Evolutionary conservation across 1,284 basidiomycete species (phyloP).

Genomic region (Papiliotrema terrestris): DNA sequence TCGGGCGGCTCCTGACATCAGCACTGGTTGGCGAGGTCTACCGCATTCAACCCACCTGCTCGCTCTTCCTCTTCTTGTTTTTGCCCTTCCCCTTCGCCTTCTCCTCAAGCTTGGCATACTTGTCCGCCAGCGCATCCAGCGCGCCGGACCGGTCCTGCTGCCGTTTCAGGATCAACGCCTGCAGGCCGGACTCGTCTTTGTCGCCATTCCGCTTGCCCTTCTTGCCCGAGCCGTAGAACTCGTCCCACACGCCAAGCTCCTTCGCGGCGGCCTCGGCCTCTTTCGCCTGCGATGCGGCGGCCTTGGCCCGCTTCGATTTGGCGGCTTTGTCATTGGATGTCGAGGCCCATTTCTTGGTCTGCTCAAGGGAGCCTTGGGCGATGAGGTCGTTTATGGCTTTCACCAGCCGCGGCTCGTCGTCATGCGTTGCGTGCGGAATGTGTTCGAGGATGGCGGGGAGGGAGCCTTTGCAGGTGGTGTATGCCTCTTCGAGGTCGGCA

Average conservation of each 20-base stretch:
- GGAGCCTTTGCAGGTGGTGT: conserved; percentile 63
- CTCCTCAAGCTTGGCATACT: conserved; percentile 57
- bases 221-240: conserved; percentile 83
- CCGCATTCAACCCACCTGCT: conserved; percentile 18
- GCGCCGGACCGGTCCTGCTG: conserved; percentile 64
- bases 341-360: conserved; percentile 62
- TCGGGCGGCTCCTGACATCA: conserved; percentile 5
- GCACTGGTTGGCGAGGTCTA: not conserved
- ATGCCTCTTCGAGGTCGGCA: conserved; percentile 71
- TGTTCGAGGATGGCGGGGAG: conserved; percentile 73
- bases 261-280: conserved; percentile 83
- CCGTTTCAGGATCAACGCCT: conserved; percentile 76
- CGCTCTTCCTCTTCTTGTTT: conserved; percentile 14
- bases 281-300: conserved; percentile 69
- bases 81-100: conserved; percentile 31
- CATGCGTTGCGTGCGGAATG: conserved; percentile 75
- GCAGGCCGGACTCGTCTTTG: conserved; percentile 60
- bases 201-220: conserved; percentile 62
- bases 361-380: conserved; percentile 56
- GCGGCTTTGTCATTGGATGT: conserved; percentile 70
- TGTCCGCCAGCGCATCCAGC: conserved; percentile 73
- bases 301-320: conserved; percentile 66
- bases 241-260: conserved; percentile 89
- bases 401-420: conserved; percentile 80
- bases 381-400: conserved; percentile 67